Base-by-base conservation (phyloP, 1,139 yeast species). In the Arxiozyma bovina region DNA sequence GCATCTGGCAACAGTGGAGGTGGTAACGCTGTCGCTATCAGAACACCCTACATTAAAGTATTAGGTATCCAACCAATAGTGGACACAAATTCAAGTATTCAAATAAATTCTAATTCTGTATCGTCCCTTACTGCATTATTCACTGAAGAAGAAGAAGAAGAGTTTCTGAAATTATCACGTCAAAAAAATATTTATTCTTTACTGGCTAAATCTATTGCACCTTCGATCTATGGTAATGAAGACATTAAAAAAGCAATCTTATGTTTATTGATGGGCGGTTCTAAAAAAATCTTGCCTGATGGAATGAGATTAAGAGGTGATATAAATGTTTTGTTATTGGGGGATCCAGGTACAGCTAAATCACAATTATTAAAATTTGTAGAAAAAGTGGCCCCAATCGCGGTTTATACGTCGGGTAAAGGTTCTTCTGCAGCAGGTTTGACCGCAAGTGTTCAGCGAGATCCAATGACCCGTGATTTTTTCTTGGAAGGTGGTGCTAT, bases 391-490 rank as follows among this genome's bases (percentile, higher is more conserved):
- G 83, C 96, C 8, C 99, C 99, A 4, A 90, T 93, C 58, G 83
- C 98, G 1, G 93, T 93, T 47, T 93, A 93, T 69, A 93, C 99
- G 1, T 90, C 98, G 0, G 99, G 99, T 75, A 93, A 93, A 68
- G 99, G 99, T 65, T 93, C 99, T 0, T 91, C 98, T 22, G 99
- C 99, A 1, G 99, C 98, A 5, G 99, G 99, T 82, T 79, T 93
- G 71, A 93, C 99, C 0, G 99, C 99, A 0, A 87, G 96, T 15
- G 98, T 93, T 30, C 99, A 93, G 72, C 79, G 98, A 69, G 98
- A 93, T 67, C 79, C 89, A 0, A 77, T 78, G 44, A 87, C 96
- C 0, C 77, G 96, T 60, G 99, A 93, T 64, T 93, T 93, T 69
- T 93, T 87, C 69, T 76, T 93, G 55, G 99, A 93, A 78, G 99